These are phyloP conservation scores for Musa schizocarpa DNA, from an alignment of 176 grass and related monocot species.

Conservation along the genomic window DNA sequence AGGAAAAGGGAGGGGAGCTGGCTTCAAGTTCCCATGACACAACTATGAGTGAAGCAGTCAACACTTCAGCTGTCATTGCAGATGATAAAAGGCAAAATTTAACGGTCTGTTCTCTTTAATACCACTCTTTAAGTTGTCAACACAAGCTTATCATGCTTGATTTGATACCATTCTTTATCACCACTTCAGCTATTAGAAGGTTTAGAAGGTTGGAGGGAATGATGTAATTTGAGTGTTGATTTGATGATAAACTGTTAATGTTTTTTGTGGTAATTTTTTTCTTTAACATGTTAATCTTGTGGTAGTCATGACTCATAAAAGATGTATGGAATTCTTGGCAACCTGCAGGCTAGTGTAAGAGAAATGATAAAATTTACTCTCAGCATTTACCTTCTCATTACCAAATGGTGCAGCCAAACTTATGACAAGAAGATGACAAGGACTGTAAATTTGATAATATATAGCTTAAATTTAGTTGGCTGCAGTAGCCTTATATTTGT, in stretches of 20 bases:
- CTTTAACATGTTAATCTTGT: not conserved
- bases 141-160: not conserved
- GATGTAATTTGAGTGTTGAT: not conserved
- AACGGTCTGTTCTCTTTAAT: not conserved
- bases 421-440: not conserved
- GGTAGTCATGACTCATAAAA: not conserved
- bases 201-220: not conserved
- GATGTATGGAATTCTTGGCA: not conserved
- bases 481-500: not conserved
- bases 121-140: not conserved
- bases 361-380: not conserved
- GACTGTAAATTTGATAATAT: not conserved
- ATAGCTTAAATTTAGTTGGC: not conserved
- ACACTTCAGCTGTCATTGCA: not conserved
- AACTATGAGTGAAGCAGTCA: slow-evolving; percentile 21
- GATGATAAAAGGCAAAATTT: slow-evolving; percentile 15
- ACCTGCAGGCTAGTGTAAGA: not conserved
- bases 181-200: not conserved
- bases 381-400: not conserved
- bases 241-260: not conserved
- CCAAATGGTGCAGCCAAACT: not conserved
- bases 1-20: slow-evolving; percentile 11
- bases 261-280: not conserved
- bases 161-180: not conserved
- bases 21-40: slow-evolving; percentile 21